Evolutionary conservation across 1,139 yeast species (phyloP), one percentile per base, ranked within the genome.

Genomic region (Geotrichum macrosporum): DNA sequence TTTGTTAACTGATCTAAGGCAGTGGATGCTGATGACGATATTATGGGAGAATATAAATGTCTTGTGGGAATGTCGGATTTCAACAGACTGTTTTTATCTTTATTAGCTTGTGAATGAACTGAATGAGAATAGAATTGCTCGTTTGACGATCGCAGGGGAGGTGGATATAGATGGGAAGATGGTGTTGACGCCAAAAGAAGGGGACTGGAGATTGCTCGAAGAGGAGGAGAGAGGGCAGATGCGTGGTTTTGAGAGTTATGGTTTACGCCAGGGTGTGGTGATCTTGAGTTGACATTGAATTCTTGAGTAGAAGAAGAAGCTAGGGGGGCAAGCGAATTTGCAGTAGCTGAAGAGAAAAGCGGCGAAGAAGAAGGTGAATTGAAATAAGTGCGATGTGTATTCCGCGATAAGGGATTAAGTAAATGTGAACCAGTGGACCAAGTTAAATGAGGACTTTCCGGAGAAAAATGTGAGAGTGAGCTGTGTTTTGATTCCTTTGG

Each of bases 1-100:
- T 54, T 50, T 10, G 58, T 50, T 24, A 57, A 50, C 36, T 57
- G 62, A 32, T 57, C 55, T 24, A 51, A 48, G 12, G 50, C 54
- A 21, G 56, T 44, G n/a, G n/a, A n/a, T 29, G 50, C 41, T 15
- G 36, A 34, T 27, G 26, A 33, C 10, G 27, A 8, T 8, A 24
- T 24, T 24, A 10, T 10, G 10, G 27, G 10, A 24, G 27, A 10
- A 10, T 24, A 24, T 24, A 24, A 8, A 8, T 6, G 27, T 10
- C 10, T 24, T 24, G 27, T 10, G 10, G 27, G 10, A 24, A 10
- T 10, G 6, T 24, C 27, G 6, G 27, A 24, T 24, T 24, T 24
- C 6, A 10, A 10, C 27, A 24, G 27, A 8, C 6, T 10, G 6
- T 8, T 10, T 24, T 10, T 10, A 6, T 24, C 27, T 24, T 24